Conservation (phyloP, 768 basidiomycete genomes). For the Daedaleopsis sinensis region DNA sequence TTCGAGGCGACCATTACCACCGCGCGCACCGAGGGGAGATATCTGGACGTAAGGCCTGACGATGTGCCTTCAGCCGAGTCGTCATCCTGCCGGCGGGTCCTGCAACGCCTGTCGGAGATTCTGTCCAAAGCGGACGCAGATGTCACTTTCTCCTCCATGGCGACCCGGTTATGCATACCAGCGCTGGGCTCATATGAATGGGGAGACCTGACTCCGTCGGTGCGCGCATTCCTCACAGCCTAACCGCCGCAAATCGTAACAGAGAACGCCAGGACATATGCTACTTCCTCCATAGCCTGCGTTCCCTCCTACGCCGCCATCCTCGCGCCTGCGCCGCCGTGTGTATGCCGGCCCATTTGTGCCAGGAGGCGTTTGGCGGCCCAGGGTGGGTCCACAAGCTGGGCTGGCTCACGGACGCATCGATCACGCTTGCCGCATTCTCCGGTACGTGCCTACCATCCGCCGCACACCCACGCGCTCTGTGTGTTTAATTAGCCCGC, state of each 20-base stretch:
- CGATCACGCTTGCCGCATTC: constrained; percentile 76
- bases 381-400: constrained; percentile 77
- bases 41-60: constrained; percentile 35
- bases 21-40: constrained; percentile 41
- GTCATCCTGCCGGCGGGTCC: constrained; percentile 10
- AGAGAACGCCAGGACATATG: constrained; percentile 58
- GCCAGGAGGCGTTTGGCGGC: constrained; percentile 59
- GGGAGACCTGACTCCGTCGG: constrained; percentile 64
- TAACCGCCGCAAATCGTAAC: background rate
- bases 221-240: constrained; percentile 34
- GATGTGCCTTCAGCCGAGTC: constrained; percentile 14
- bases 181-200: constrained; percentile 65
- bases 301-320: constrained; percentile 57
- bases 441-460: constrained; percentile 53
- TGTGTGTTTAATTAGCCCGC: background rate
- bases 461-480: background rate
- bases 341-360: constrained; percentile 66
- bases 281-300: constrained; percentile 71
- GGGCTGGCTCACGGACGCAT: constrained; percentile 78
- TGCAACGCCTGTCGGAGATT: constrained; percentile 13
- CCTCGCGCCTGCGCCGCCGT: constrained; percentile 68
- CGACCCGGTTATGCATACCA: constrained; percentile 63
- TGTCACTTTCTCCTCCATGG: constrained; percentile 23
- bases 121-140: constrained; percentile 9
- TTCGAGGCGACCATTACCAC: constrained; percentile 52